Evolutionary conservation across 208 protist genomes (phyloP), one percentile per base, ranked within the genome.

Genomic region (Naegleria gruberi): DNA sequence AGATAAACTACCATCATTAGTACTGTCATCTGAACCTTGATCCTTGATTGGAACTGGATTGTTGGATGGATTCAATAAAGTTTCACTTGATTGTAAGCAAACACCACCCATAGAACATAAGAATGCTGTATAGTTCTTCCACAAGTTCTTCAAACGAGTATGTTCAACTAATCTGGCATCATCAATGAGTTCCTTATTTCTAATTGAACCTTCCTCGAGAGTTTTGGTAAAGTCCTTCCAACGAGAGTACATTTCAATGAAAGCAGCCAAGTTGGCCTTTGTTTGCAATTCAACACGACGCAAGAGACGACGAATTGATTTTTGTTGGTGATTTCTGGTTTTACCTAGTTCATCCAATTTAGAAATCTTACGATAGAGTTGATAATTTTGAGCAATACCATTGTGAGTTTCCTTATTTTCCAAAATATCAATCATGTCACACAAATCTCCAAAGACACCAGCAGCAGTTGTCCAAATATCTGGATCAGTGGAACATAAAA

Each of bases 91-190:
- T 40, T 65, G 43, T 15, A 88, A 65, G 19, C 26, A 65, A 23
- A 51, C 43, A 65, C 84, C 84, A 43, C 84, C n/a, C 26, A 88
- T 65, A 0, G 84, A 47, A 42, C 43, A 55, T 17, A 88, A 42
- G n/a, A 88, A 88, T 26, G 43, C n/a, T 8, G 84, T 88, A 30
- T 88, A 88, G n/a, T 88, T 88, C 7, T 65, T 65, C 84, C 84
- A 88, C 10, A 86, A 42, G 42, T 42, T 82, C 37, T 82, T 40
- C 37, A 82, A 82, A 82, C 37, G 34, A 82, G 30, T 42, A 41
- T 82, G 8, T 43, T 82, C 74, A 43, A 43, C 37, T 42, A 42
- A 41, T 42, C 30, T 4, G 15, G 41, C 26, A 37, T 87, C 83
- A 55, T 87, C 83, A 1, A 55, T 55, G 6, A 30, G 51, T 37